Evolutionary conservation across 495 filamentous ascomycete species (phyloP).

Genomic region (Penicillium alfredii): DNA sequence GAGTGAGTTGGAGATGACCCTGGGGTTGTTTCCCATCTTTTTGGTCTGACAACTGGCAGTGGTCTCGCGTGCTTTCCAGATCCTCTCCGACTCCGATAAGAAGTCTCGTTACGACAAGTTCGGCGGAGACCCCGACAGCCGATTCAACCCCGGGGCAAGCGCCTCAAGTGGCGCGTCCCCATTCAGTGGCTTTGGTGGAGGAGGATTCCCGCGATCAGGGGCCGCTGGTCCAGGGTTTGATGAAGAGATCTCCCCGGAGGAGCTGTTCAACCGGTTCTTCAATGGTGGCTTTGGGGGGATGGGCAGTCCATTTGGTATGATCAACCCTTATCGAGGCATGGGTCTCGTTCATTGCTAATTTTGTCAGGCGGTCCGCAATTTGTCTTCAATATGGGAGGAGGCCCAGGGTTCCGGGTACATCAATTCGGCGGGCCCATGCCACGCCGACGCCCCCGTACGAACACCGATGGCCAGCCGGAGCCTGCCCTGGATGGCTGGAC

Average conservation of each 20-base stretch:
- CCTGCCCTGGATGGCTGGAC: conserved; percentile 39
- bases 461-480: conserved; percentile 47
- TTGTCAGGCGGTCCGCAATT: conserved; percentile 64
- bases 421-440: conserved; percentile 72
- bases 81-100: conserved; percentile 91
- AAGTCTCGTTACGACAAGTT: conserved; percentile 78
- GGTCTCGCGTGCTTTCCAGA: conserved; percentile 88
- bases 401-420: conserved; percentile 76
- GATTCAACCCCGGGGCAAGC: conserved; percentile 58
- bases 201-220: conserved; percentile 47
- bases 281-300: conserved; percentile 50
- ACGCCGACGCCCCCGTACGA: conserved; percentile 62
- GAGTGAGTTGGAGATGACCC: conserved; percentile 42
- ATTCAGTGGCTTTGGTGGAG: conserved; percentile 67
- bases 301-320: conserved; percentile 57
- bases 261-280: conserved; percentile 95
- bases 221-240: conserved; percentile 60
- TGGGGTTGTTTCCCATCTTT: not conserved
- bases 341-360: conserved; percentile 9
- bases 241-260: conserved; percentile 92
- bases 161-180: conserved; percentile 40
- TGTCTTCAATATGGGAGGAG: conserved; percentile 85
- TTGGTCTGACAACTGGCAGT: conserved; percentile 42
- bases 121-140: conserved; percentile 84
- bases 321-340: not conserved